Base-by-base conservation (phyloP, 2,329 filamentous ascomycete species). In the Fusarium sp. region DNA sequence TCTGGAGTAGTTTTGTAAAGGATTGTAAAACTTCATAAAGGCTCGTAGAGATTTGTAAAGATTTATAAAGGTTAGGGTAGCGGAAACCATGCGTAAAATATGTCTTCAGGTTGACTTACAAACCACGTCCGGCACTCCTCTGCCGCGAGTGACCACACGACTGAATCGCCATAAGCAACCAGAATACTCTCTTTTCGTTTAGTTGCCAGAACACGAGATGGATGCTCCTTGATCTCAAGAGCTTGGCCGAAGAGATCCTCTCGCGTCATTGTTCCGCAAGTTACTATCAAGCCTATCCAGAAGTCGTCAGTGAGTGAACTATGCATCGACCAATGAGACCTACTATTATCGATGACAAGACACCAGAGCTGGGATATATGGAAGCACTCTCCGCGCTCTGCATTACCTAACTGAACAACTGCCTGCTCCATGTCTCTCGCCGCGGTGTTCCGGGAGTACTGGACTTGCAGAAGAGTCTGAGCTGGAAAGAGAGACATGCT, bases 311-410 rank as follows among this genome's bases (percentile, higher is more conserved):
- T 45, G 20, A 14, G 17, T 7, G 10, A 35, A 9, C 22, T 22
- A 9, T 19, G 11, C 8, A 48, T 22, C 14, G 14, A 7, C 14
- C 5, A 6, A 11, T 8, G 17, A 17, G 3, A 58, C 79, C 68
- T 71, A 83, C 82, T 78, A 44, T 83, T 79, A 40, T 80, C 80
- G 2, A 85, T 61, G 8, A 83, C 73, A 7, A 85, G 65, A 61
- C 79, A 82, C 83, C 83, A 85, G 11, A 84, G 56, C 65, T 85
- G 83, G 1, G 80, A 75, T 44, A 85, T 79, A 56, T 85, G 82
- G 55, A 83, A 84, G 52, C 82, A 85, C 19, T 79, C 70, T 3
- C 75, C 77, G 11, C 74, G 64, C 1, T 75, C 75, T 4, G 75
- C 77, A 40, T 76, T 75, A 2, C 75, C 75, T 15, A 79, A 71